Evolutionary conservation across 73 alveolate genomes (phyloP).

Genomic region (Uronychia setigera): DNA sequence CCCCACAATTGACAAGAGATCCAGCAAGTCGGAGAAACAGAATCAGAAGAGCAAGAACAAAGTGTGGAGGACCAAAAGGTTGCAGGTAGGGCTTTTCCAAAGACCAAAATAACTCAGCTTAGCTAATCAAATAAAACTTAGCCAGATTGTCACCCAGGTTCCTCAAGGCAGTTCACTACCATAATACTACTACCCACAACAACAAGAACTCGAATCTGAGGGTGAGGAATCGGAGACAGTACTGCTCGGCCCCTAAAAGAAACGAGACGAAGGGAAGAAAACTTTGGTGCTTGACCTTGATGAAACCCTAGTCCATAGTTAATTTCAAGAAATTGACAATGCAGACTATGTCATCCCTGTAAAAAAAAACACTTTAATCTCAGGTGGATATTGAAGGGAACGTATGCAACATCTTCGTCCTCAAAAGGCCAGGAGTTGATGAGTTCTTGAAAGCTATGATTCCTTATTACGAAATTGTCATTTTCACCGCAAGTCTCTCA

Average conservation of each 20-base stretch:
- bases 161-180: neutral
- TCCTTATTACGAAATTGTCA: conserved; percentile 55
- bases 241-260: neutral
- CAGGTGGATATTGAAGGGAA: conserved; percentile 57
- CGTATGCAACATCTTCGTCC: conserved; percentile 55
- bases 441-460: conserved; percentile 58
- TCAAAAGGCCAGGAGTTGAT: conserved; percentile 71
- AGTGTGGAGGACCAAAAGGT: neutral
- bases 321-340: conserved; percentile 31
- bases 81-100: neutral
- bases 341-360: conserved; percentile 55
- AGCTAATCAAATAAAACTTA: neutral
- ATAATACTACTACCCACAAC: neutral
- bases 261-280: conserved; percentile 29
- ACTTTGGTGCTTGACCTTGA: conserved; percentile 82
- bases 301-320: conserved; percentile 83
- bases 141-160: neutral
- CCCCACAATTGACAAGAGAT: neutral
- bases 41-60: neutral
- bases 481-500: conserved; percentile 80
- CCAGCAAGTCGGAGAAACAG: neutral
- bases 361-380: neutral
- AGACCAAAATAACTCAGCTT: neutral
- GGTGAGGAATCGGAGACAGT: neutral
- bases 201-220: neutral